Evolutionary conservation across 176 grass and related monocot species (phyloP).

Genomic region (Rhynchospora pubera): DNA sequence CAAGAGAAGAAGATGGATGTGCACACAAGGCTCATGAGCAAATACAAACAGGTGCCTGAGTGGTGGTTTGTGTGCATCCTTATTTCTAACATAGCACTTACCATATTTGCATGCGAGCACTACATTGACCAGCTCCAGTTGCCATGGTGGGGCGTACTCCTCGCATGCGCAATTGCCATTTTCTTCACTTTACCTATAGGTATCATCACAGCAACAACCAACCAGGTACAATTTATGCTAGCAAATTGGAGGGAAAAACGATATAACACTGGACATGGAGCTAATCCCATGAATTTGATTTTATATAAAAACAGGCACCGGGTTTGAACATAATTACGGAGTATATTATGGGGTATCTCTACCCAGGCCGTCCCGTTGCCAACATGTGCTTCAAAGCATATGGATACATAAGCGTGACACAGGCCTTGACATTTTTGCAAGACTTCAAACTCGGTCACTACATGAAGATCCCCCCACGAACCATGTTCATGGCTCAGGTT

Average conservation of each 20-base stretch:
- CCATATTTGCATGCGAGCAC: conserved; percentile 83
- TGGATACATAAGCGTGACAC: conserved; percentile 78
- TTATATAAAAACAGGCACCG: conserved; percentile 45
- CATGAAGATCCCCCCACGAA: conserved; percentile 95
- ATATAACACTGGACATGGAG: not conserved
- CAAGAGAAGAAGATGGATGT: conserved; percentile 61
- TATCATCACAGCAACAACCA: conserved; percentile 91
- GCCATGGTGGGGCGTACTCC: conserved; percentile 94
- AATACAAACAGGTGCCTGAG: conserved; percentile 60
- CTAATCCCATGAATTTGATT: not conserved
- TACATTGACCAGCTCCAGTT: conserved; percentile 90
- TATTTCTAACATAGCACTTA: conserved; percentile 40
- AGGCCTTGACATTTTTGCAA: conserved; percentile 76
- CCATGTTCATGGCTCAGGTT: conserved; percentile 97
- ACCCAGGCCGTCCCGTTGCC: conserved; percentile 69
- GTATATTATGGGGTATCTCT: conserved; percentile 88
- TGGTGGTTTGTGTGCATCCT: conserved; percentile 92
- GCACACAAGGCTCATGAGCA: conserved; percentile 81
- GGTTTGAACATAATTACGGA: conserved; percentile 90
- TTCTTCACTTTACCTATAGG: conserved; percentile 88
- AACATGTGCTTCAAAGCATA: conserved; percentile 99
- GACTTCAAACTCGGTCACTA: conserved; percentile 93
- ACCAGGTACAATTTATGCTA: conserved; percentile 38
- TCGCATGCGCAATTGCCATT: conserved; percentile 67
- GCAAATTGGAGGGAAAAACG: not conserved